Conservation (phyloP, 2,329 filamentous ascomycete species). For the Lachnellula subtilissima region DNA sequence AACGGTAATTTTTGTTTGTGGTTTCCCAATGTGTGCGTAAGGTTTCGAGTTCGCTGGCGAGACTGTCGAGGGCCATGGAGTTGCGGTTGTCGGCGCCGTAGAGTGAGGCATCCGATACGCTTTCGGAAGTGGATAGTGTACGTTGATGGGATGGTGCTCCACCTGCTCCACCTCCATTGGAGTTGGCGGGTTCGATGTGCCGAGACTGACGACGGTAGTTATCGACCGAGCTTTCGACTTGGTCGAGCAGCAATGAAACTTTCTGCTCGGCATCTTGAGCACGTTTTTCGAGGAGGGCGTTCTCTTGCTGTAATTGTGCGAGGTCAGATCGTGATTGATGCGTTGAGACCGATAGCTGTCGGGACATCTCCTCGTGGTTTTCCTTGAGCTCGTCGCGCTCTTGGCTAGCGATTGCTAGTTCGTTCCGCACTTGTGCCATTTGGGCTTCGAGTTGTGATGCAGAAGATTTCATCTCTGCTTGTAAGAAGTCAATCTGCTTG, state of each 20-base stretch:
- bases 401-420: slow-evolving; percentile 59
- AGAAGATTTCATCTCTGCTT: slow-evolving; percentile 63
- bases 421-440: slow-evolving; percentile 61
- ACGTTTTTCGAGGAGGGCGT: slow-evolving; percentile 72
- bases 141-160: slow-evolving; percentile 34
- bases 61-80: slow-evolving; percentile 75
- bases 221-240: slow-evolving; percentile 89
- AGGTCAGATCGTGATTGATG: slow-evolving; percentile 62
- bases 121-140: slow-evolving; percentile 42
- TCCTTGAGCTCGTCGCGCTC: slow-evolving; percentile 66
- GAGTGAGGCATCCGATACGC: slow-evolving; percentile 55
- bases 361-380: slow-evolving; percentile 47
- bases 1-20: slow-evolving; percentile 88
- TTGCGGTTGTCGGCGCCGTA: slow-evolving; percentile 50
- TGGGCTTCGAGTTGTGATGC: slow-evolving; percentile 66
- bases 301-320: slow-evolving; percentile 78
- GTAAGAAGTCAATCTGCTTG: slow-evolving; percentile 62
- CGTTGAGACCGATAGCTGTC: slow-evolving; percentile 51
- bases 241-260: slow-evolving; percentile 86
- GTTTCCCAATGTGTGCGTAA: slow-evolving; percentile 91
- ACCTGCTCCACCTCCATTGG: slow-evolving; percentile 17
- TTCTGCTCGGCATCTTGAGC: slow-evolving; percentile 89
- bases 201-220: slow-evolving; percentile 81
- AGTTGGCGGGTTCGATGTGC: slow-evolving; percentile 46
- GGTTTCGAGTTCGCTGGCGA: slow-evolving; percentile 88